Conservation (phyloP, 192 early-diverging fungal genomes). For the Coemansia sp. region DNA sequence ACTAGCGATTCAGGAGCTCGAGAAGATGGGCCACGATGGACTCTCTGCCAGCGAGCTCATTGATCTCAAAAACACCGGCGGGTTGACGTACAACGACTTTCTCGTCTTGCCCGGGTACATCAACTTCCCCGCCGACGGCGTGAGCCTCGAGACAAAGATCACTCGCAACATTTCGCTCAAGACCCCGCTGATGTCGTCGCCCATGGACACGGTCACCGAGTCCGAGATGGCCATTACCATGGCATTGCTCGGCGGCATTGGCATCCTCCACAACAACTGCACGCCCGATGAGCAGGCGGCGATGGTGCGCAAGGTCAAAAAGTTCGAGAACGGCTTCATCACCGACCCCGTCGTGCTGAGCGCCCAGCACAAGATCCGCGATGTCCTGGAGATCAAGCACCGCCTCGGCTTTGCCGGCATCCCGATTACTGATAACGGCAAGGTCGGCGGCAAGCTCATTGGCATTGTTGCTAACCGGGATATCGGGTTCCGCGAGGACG, state of each 20-base stretch:
- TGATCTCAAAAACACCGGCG: conserved; percentile 74
- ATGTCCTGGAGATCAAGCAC: conserved; percentile 85
- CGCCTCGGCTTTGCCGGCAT: conserved; percentile 92
- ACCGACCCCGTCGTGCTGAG: conserved; percentile 86
- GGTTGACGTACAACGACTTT: conserved; percentile 99
- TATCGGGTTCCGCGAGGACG: conserved; percentile 87
- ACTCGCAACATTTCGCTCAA: conserved; percentile 89
- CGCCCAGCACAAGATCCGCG: conserved; percentile 77
- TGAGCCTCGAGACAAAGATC: conserved; percentile 79
- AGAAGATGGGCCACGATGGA: conserved; percentile 67
- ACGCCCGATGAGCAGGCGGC: conserved; percentile 91
- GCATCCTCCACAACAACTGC: conserved; percentile 99
- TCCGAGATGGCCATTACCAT: conserved; percentile 98
- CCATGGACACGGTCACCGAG: conserved; percentile 99
- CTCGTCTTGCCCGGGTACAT: conserved; percentile 95
- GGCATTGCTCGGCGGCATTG: conserved; percentile 92
- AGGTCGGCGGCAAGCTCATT: conserved; percentile 82
- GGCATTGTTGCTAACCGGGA: conserved; percentile 97
- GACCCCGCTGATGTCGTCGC: conserved; percentile 91
- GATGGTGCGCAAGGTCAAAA: conserved; percentile 98
- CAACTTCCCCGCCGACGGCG: conserved; percentile 82
- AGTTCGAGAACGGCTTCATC: conserved; percentile 99
- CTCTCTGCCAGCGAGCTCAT: conserved; percentile 81
- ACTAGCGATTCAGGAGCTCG: conserved; percentile 45
- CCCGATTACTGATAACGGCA: conserved; percentile 91